Conservation (phyloP, 371 early-diverging fungal species). For the Mortierella sp. region DNA sequence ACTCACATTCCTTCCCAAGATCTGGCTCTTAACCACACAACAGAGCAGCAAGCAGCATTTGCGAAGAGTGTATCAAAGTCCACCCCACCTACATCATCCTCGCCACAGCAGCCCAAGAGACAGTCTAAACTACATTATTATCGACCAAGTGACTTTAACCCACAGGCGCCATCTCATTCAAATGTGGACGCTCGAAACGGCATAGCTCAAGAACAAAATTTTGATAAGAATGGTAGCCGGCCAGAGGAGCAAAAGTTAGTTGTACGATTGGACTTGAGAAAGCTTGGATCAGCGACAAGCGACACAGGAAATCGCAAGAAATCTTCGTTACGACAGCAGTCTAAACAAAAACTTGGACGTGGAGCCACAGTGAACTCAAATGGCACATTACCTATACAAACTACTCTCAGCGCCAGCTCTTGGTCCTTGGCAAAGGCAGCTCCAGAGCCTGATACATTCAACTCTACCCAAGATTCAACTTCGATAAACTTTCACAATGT, state of each 20-base stretch:
- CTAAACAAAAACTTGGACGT: slow-evolving; percentile 5
- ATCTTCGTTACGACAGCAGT: neutral
- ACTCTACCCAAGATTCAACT: neutral
- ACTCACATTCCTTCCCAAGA: neutral
- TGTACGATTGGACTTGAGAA: slow-evolving; percentile 39
- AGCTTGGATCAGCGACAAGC: neutral
- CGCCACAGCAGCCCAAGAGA: slow-evolving; percentile 1
- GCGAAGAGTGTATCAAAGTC: neutral
- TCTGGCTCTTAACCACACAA: neutral
- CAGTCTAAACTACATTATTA: slow-evolving; percentile 9
- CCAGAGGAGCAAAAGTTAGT: slow-evolving; percentile 17
- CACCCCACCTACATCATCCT: neutral
- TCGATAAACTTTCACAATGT: neutral
- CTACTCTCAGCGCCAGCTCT: slow-evolving; percentile 14
- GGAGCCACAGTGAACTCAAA: neutral
- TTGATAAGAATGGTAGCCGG: neutral
- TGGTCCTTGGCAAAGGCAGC: slow-evolving; percentile 4
- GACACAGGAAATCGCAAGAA: slow-evolving; percentile 5
- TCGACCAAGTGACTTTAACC: slow-evolving; percentile 2
- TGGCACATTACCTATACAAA: neutral
- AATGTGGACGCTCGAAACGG: neutral
- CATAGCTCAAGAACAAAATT: neutral
- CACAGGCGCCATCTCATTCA: neutral
- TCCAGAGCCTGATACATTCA: neutral
- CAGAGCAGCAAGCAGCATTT: neutral